Percentiles rank a stretch among this genome's conserved stretches.
Conservation (phyloP, 345 rosid genomes). For the Trapa bicornis region DNA sequence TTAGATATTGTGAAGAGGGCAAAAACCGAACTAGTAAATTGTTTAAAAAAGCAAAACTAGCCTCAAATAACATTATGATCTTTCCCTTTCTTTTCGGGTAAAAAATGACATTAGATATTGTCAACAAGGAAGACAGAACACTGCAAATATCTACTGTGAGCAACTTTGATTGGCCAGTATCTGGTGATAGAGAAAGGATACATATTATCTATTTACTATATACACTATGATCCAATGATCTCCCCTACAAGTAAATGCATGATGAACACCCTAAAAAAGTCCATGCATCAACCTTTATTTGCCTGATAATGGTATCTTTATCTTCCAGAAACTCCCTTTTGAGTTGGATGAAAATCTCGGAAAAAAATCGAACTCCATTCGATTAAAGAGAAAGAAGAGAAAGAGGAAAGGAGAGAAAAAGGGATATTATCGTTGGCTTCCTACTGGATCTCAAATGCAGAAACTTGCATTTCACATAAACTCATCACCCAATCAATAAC, state of each 20-base stretch:
- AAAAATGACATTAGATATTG: too few species aligned
- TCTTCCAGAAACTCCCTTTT: background rate
- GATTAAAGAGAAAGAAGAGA: background rate
- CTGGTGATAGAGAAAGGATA: background rate
- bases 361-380: background rate
- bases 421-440: background rate
- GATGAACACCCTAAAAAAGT: background rate
- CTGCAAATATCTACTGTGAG: too few species aligned
- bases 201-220: background rate
- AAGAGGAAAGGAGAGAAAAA: background rate
- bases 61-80: too few species aligned
- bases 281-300: background rate
- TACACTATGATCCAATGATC: background rate
- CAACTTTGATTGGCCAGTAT: too few species aligned
- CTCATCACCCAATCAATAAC: too few species aligned
- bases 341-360: background rate
- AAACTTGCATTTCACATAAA: background rate
- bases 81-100: too few species aligned
- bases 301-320: background rate
- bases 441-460: background rate
- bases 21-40: too few species aligned
- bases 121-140: too few species aligned
- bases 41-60: too few species aligned
- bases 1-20: too few species aligned
- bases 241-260: background rate